Evolutionary conservation across 225 moss, liverwort and hornwort genomes (phyloP), one percentile per base, ranked within the genome.

Genomic region (Bryum argenteum): DNA sequence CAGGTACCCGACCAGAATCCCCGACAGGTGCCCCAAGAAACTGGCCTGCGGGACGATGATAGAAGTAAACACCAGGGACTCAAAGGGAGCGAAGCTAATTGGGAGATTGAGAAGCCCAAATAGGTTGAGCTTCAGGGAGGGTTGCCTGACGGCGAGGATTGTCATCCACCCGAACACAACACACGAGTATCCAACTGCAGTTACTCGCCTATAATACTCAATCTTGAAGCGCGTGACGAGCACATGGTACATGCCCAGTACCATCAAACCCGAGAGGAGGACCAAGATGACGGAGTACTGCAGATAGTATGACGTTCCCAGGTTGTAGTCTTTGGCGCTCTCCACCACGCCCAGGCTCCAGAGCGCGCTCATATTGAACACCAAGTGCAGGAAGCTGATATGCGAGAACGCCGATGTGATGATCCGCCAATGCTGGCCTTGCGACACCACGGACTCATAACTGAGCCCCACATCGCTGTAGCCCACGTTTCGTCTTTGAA

Each of bases 161-260:
- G 98, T 98, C 98, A 98, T 98, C 98, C 98, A 98, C 73, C 94
- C 98, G 66, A 94, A 98, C 38, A 98, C 98, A 48, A 98, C 89
- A 58, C 94, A 94, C 43, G 98, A 98, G 71, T 98, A 98, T 33
- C 94, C 98, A 12, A 98, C 94, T 16, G 98, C 92, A 11, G 89
- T 89, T 47, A 94, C 91, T 47, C 91, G 89, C 66, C 86, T 85
- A 84, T 91, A 93, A 48, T 87, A 86, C 69, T 92, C 98, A 64
- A 98, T 67, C 69, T 91, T 94, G 48, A 85, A 88, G 48, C 89
- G 80, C 63, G 92, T 92, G 79, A 94, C 74, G 58, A 98, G 80
- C 65, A 92, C 63, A 62, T 98, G 98, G 69, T 98, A 98, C 63
- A 94, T 74, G 43, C 89, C 88, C n/a, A 98, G 58, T 20, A 98